A percentile compares a stretch with the other conserved stretches of the same genome.
These are phyloP conservation scores for Penicillium crystallinum DNA, from an alignment of 495 filamentous ascomycete genomes.

Conservation along the genomic window DNA sequence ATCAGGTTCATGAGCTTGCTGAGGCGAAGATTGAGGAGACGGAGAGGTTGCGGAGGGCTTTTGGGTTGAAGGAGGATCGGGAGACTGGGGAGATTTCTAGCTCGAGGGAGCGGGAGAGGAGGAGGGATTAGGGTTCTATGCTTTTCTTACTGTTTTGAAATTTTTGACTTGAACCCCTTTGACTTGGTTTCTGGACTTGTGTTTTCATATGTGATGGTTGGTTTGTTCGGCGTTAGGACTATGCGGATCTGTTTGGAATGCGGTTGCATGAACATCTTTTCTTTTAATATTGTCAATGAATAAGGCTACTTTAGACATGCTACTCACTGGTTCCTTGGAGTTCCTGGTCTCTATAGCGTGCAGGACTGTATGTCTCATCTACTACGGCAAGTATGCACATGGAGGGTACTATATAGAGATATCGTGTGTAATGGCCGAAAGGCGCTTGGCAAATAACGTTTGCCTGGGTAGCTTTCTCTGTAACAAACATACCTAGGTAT, in stretches of 20 bases:
- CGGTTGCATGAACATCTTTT: slow-evolving; percentile 1
- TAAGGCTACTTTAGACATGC: too few species aligned
- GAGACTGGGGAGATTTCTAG: slow-evolving; percentile 74
- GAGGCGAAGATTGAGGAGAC: slow-evolving; percentile 96
- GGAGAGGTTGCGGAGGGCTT: slow-evolving; percentile 78
- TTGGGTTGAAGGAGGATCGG: slow-evolving; percentile 84
- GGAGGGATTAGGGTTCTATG: slow-evolving; percentile 16
- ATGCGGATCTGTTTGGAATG: neutral
- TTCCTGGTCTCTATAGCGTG: too few species aligned
- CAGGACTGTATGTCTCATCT: too few species aligned
- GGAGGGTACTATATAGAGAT: too few species aligned
- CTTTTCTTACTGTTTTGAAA: too few species aligned
- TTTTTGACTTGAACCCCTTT: too few species aligned
- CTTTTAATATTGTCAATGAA: neutral
- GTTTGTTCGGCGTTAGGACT: slow-evolving; percentile 2
- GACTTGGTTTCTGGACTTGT: neutral
- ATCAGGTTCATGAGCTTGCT: slow-evolving; percentile 95
- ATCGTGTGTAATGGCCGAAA: too few species aligned
- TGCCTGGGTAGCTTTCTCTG: too few species aligned
- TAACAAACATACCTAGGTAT: too few species aligned
- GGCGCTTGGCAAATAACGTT: too few species aligned
- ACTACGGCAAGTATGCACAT: too few species aligned
- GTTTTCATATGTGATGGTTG: neutral
- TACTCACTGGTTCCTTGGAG: too few species aligned
- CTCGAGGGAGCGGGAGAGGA: slow-evolving; percentile 37